Conservation (phyloP, 2,329 filamentous ascomycete species). For the Fusarium buxicola region DNA sequence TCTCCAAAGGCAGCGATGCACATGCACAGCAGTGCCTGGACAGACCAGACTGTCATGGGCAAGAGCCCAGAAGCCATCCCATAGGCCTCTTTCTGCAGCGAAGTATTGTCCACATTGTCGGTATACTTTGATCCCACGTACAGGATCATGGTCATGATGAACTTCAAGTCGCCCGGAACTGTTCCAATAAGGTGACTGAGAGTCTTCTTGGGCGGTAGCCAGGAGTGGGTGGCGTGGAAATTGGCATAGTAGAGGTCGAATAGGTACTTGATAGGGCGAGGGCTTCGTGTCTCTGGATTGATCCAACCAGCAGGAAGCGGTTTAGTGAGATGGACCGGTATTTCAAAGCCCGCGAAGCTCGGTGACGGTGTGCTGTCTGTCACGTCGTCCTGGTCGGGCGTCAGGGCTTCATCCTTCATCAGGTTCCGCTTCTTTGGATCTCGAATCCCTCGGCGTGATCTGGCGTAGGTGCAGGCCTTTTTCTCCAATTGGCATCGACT, state of each 20-base stretch:
- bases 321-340: constrained; percentile 3
- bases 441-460: constrained; percentile 39
- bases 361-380: constrained; percentile 25
- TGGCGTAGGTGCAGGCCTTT: constrained; percentile 30
- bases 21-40: constrained; percentile 40
- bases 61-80: constrained; percentile 26
- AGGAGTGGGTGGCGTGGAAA: constrained; percentile 42
- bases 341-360: constrained; percentile 4
- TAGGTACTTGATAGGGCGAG: constrained; percentile 5
- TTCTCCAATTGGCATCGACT: constrained; percentile 34
- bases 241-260: constrained; percentile 41
- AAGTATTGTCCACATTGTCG: constrained; percentile 10
- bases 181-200: constrained; percentile 16
- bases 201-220: constrained; percentile 34
- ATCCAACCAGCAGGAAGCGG: constrained; percentile 24
- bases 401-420: constrained; percentile 15
- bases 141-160: constrained; percentile 23
- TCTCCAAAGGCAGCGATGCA: constrained; percentile 36
- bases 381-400: constrained; percentile 6
- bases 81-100: constrained; percentile 25
- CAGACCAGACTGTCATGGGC: constrained; percentile 37
- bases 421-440: constrained; percentile 27
- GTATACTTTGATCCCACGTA: constrained; percentile 42
- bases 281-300: neutral
- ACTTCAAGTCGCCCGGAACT: constrained; percentile 11